A percentile compares a stretch with the other conserved stretches of the same genome.
These are phyloP conservation scores for Chernovozyma aurita DNA, from an alignment of 1,139 yeast species.

Conservation along the genomic window DNA sequence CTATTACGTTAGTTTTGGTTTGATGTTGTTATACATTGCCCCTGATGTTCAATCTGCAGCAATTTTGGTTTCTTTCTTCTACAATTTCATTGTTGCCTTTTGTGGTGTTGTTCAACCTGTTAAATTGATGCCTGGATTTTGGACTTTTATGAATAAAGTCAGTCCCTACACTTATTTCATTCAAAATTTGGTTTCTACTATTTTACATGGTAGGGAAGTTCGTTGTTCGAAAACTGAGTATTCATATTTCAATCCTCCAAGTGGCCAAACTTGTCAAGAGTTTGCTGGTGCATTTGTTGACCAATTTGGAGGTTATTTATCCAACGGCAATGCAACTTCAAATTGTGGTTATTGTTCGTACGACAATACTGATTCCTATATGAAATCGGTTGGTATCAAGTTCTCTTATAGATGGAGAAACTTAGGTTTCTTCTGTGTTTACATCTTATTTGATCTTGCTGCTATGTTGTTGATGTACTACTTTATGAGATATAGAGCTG, in stretches of 20 bases:
- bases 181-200: constrained; percentile 48
- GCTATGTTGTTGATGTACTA: constrained; percentile 20
- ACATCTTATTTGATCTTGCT: constrained; percentile 47
- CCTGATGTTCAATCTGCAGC: constrained; percentile 64
- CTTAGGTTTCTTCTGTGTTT: constrained; percentile 56
- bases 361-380: constrained; percentile 49
- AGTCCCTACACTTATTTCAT: constrained; percentile 69
- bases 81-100: constrained; percentile 52
- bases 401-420: constrained; percentile 60
- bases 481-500: constrained; percentile 14
- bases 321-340: constrained; percentile 47
- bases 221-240: constrained; percentile 49
- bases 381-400: constrained; percentile 39
- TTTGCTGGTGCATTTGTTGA: constrained; percentile 32
- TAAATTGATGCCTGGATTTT: constrained; percentile 60
- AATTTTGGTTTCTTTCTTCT: constrained; percentile 48
- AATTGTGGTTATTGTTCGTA: constrained; percentile 59
- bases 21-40: constrained; percentile 50
- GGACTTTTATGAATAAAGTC: constrained; percentile 60
- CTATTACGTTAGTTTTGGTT: constrained; percentile 52
- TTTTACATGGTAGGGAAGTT: constrained; percentile 55
- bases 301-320: constrained; percentile 46
- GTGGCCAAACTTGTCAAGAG: constrained; percentile 55
- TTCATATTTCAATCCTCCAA: constrained; percentile 50
- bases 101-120: constrained; percentile 64